Conservation (phyloP, 106 monocot species). For the Hemerocallis citrina region DNA sequence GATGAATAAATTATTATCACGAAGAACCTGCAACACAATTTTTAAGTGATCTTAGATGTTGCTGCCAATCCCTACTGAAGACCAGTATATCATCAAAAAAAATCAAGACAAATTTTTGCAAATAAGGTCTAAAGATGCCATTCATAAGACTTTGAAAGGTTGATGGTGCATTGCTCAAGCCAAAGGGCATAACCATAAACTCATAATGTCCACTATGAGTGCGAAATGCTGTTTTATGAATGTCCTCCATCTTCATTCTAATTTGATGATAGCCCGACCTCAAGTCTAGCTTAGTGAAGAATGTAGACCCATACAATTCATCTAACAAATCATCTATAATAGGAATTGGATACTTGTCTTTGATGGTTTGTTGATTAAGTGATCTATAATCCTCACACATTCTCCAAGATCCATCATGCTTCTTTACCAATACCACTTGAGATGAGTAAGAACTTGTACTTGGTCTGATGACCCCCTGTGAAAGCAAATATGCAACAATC, state of each 20-base stretch:
- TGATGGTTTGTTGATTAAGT: not conserved
- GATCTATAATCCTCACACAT: not conserved
- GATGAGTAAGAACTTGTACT: no score
- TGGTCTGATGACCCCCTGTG: no score
- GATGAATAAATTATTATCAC: not conserved
- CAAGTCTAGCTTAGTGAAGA: not conserved
- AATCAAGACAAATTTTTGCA: not conserved
- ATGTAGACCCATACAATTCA: not conserved
- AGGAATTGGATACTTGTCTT: not conserved
- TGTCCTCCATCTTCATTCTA: not conserved
- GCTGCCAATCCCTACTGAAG: not conserved
- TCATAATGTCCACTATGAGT: slow-evolving; percentile 1
- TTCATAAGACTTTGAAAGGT: slow-evolving; percentile 3
- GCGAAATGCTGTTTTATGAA: not conserved
- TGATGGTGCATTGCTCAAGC: not conserved
- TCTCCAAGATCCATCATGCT: not conserved
- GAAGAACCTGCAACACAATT: not conserved
- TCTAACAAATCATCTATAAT: not conserved
- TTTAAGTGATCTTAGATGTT: not conserved
- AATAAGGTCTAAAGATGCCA: not conserved
- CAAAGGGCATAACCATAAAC: not conserved
- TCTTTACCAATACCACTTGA: not conserved
- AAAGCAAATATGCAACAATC: no score
- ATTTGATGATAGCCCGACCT: not conserved
- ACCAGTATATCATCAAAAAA: slow-evolving; percentile 2